Evolutionary conservation across 2,329 filamentous ascomycete genomes (phyloP).

Genomic region (Xylariomycetidae sp.): DNA sequence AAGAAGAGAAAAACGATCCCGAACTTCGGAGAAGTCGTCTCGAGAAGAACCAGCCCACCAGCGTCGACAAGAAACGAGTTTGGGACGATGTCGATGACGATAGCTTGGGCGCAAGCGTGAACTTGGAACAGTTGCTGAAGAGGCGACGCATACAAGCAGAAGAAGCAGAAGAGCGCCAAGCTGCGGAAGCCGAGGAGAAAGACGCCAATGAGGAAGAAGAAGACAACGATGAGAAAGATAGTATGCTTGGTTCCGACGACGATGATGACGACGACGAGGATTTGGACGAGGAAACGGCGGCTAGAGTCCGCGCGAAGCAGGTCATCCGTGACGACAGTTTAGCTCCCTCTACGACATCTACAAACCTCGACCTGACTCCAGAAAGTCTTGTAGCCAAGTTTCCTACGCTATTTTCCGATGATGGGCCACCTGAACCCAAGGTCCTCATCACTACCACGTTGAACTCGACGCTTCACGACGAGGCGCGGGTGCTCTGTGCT

Average conservation of each 20-base stretch:
- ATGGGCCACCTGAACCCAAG: slow-evolving; percentile 64
- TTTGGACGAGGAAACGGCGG: slow-evolving; percentile 25
- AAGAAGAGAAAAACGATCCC: slow-evolving; percentile 81
- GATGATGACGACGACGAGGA: slow-evolving; percentile 44
- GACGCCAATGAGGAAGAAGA: slow-evolving; percentile 40
- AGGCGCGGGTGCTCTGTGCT: slow-evolving; percentile 72
- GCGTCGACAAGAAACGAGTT: slow-evolving; percentile 80
- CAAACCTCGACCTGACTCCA: slow-evolving; percentile 60
- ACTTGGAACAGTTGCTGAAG: slow-evolving; percentile 54
- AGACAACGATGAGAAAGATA: slow-evolving; percentile 62
- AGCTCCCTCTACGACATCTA: slow-evolving; percentile 57
- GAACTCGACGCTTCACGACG: slow-evolving; percentile 80
- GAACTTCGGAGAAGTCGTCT: slow-evolving; percentile 68
- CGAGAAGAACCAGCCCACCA: slow-evolving; percentile 72
- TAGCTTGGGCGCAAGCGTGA: slow-evolving; percentile 49
- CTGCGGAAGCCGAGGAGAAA: slow-evolving; percentile 37
- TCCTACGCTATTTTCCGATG: slow-evolving; percentile 56
- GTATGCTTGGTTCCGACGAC: slow-evolving; percentile 68
- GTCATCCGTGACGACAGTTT: slow-evolving; percentile 44
- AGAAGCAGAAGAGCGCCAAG: slow-evolving; percentile 42
- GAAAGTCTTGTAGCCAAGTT: slow-evolving; percentile 57
- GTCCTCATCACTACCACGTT: slow-evolving; percentile 88
- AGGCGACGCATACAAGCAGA: slow-evolving; percentile 47
- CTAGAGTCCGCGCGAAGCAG: slow-evolving; percentile 41
- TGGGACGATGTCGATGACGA: slow-evolving; percentile 76